A percentile compares a stretch with the other conserved stretches of the same genome.
Conservation (phyloP, 352 stramenopile species). For the Phytophthora syringae region DNA sequence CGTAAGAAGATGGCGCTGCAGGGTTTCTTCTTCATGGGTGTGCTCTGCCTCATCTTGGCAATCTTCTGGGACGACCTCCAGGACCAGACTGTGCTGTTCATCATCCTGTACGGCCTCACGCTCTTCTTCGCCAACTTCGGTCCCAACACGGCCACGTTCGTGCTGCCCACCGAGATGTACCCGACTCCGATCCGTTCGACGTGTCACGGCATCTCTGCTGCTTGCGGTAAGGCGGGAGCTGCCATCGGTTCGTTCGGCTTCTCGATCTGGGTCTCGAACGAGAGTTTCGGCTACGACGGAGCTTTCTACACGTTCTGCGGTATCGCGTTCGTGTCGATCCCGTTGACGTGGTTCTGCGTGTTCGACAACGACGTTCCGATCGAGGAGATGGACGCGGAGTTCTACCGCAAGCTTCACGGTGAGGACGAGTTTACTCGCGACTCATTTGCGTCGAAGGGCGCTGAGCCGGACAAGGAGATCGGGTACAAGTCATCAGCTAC, state of each 20-base stretch:
- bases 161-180: slow-evolving; percentile 87
- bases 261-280: slow-evolving; percentile 17
- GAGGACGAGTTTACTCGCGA: slow-evolving; percentile 17
- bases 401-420: slow-evolving; percentile 40
- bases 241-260: slow-evolving; percentile 22
- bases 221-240: slow-evolving; percentile 11
- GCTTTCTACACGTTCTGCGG: slow-evolving; percentile 36
- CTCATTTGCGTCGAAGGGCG: slow-evolving; percentile 10
- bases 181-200: slow-evolving; percentile 78
- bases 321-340: slow-evolving; percentile 63
- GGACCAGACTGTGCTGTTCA: slow-evolving; percentile 56
- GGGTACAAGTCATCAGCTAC: not conserved
- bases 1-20: slow-evolving; percentile 75
- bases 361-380: slow-evolving; percentile 53
- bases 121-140: slow-evolving; percentile 89
- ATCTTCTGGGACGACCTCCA: slow-evolving; percentile 66
- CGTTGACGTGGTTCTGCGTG: slow-evolving; percentile 58
- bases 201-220: slow-evolving; percentile 74
- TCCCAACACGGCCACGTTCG: slow-evolving; percentile 85
- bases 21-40: slow-evolving; percentile 68
- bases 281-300: slow-evolving; percentile 16
- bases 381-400: slow-evolving; percentile 53
- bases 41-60: slow-evolving; percentile 61
- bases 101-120: slow-evolving; percentile 72
- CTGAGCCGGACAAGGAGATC: slow-evolving; percentile 9